phyloP scores from a whole-genome alignment of 306 rosid genomes.

The cucumber (Cucumis sativus) region DNA sequence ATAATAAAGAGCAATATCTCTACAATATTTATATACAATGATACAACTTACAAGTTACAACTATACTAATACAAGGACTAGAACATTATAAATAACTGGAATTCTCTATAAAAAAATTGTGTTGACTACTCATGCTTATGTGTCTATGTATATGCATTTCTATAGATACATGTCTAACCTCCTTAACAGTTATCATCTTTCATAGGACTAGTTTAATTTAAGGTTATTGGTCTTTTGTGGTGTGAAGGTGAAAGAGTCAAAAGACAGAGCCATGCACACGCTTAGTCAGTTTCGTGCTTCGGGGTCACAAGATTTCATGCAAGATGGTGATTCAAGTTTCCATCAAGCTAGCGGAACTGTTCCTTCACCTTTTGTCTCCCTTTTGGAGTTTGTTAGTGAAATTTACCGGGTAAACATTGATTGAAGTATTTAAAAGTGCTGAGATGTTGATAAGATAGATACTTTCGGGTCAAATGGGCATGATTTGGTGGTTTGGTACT shows the following conservation, averaged over 20 bases:
- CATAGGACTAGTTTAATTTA: neutral
- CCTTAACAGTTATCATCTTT: neutral
- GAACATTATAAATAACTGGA: neutral
- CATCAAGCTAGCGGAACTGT: conserved; percentile 33
- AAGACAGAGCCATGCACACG: conserved; percentile 70
- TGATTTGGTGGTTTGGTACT: neutral
- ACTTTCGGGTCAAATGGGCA: neutral
- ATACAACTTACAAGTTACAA: too few relatives aligned
- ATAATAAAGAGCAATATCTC: too few relatives aligned
- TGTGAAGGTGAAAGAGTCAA: conserved; percentile 82
- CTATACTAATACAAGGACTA: too few relatives aligned
- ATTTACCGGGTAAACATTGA: conserved; percentile 64
- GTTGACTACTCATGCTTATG: neutral
- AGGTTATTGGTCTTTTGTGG: conserved; percentile 6
- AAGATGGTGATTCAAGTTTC: conserved; percentile 39
- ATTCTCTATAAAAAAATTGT: neutral
- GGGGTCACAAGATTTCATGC: conserved; percentile 58
- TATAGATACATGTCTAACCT: neutral
- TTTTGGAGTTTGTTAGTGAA: conserved; percentile 84
- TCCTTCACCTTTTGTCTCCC: conserved; percentile 59
- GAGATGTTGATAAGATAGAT: neutral
- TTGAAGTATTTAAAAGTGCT: neutral
- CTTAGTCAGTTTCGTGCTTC: conserved; percentile 60
- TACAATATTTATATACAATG: too few relatives aligned
- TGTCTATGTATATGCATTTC: neutral